Evolutionary conservation across 257 asterid genomes (phyloP).

Genomic region (Scutellaria baicalensis): DNA sequence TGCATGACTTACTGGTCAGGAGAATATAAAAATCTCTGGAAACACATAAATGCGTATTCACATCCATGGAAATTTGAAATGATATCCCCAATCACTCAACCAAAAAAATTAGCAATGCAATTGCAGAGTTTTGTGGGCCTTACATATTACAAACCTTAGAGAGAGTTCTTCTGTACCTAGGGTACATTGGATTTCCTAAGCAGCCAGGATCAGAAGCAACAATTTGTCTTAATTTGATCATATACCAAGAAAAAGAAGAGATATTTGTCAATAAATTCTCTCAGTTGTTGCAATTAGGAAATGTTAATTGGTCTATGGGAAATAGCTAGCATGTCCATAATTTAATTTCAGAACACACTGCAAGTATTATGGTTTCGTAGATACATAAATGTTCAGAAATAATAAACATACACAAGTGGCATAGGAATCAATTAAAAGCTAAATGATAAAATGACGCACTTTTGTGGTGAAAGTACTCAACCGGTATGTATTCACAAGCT

Average conservation of each 20-base stretch:
- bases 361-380: not conserved
- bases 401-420: not conserved
- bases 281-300: not conserved
- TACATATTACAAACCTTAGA: not conserved
- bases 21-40: not conserved
- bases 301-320: not conserved
- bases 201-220: not conserved
- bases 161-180: not conserved
- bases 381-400: not conserved
- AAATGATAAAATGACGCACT: constrained; percentile 55
- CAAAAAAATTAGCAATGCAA: not conserved
- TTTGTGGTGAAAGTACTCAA: constrained; percentile 82
- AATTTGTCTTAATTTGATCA: not conserved
- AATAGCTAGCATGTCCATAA: not conserved
- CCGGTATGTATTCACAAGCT: constrained; percentile 68
- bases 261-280: not conserved
- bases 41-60: not conserved
- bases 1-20: not conserved
- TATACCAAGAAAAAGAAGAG: not conserved
- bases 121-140: not conserved
- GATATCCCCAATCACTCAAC: not conserved
- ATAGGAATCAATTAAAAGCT: not conserved
- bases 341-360: not conserved
- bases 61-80: not conserved
- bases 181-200: not conserved